phyloP scores from a whole-genome alignment of 2,329 filamentous ascomycete genomes.

The Beauveria brongniartii region DNA sequence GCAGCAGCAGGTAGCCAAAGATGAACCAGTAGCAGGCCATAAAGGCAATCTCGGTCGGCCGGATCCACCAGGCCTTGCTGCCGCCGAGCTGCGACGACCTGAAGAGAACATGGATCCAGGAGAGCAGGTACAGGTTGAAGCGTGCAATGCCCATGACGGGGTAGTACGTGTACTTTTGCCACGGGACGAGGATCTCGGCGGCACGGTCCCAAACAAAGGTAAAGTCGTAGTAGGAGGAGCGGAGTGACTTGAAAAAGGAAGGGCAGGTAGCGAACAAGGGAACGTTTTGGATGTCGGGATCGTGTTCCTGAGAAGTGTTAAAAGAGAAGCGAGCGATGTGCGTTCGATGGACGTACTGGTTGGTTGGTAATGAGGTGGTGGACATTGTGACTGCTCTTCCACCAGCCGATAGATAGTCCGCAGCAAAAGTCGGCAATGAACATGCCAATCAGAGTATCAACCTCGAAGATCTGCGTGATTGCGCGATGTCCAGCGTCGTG shows the following conservation, averaged over 20 bases:
- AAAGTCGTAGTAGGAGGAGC: constrained; percentile 58
- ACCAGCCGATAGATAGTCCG: constrained; percentile 59
- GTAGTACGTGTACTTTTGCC: constrained; percentile 62
- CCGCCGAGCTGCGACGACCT: constrained; percentile 47
- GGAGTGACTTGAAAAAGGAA: constrained; percentile 55
- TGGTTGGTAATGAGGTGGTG: constrained; percentile 60
- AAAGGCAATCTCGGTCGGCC: constrained; percentile 55
- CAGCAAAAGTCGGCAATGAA: constrained; percentile 59
- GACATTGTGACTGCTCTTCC: constrained; percentile 62
- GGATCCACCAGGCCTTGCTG: constrained; percentile 57
- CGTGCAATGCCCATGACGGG: constrained; percentile 58
- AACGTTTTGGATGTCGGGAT: constrained; percentile 57
- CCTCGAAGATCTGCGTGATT: constrained; percentile 51
- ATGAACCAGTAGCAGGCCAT: constrained; percentile 60
- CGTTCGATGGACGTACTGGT: constrained; percentile 30
- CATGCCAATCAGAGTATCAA: constrained; percentile 52
- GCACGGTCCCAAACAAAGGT: constrained; percentile 54
- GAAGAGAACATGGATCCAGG: constrained; percentile 56
- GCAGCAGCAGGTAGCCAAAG: constrained; percentile 59
- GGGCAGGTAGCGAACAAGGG: constrained; percentile 62
- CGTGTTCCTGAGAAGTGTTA: constrained; percentile 36
- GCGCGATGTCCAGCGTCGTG: constrained; percentile 58
- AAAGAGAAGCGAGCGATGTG: not conserved
- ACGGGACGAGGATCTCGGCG: constrained; percentile 50
- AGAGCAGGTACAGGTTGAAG: constrained; percentile 64